Evolutionary conservation across 2,329 filamentous ascomycete species (phyloP), one percentile per base, ranked within the genome.

Genomic region (Microcera coccophila): DNA sequence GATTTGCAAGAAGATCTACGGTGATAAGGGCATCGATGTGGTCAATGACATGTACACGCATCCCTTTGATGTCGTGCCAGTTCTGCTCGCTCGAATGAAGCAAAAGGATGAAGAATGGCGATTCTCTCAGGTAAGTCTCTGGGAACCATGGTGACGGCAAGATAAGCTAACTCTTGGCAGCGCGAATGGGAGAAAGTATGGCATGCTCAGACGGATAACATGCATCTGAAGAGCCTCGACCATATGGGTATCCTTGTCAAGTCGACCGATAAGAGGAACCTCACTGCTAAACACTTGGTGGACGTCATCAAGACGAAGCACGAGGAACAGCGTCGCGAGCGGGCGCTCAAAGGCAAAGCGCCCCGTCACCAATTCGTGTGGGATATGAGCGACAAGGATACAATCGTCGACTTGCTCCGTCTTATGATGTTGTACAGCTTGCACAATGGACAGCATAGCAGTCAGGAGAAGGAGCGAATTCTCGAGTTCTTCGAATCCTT

Each of bases 131-230:
- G 43, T 47, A 37, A 22, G 44, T 41, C 32, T 7, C 8, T n/a
- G 15, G 7, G 22, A 19, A 10, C 12, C 16, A 24, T 20, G 12
- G 4, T 20, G 12, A 15, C 16, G 17, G 12, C 24, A 11, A 19
- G 10, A 3, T 37, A 19, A 28, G 31, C 19, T 48, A 41, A 53
- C 48, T 22, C 12, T 47, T n/a, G 40, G 26, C 45, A 87, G 74
- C 88, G 93, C 22, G 94, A 98, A 63, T 98, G 93, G 93, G 90
- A 97, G 66, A 96, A 96, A 68, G 90, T 98, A 7, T 98, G 93
- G 93, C 89, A 93, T 50, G 84, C 89, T 38, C 93, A 97, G 69
- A 97, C 91, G 18, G 86, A 95, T 61, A 84, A 86, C 59, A 91
- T 95, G 72, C 95, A 96, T 67, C 87, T 94, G 69, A 94, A 90